Percentiles rank a stretch among this genome's conserved stretches.
These are phyloP conservation scores for Parasitella parasitica DNA, from an alignment of 371 early-diverging fungal genomes.

Conservation along the genomic window DNA sequence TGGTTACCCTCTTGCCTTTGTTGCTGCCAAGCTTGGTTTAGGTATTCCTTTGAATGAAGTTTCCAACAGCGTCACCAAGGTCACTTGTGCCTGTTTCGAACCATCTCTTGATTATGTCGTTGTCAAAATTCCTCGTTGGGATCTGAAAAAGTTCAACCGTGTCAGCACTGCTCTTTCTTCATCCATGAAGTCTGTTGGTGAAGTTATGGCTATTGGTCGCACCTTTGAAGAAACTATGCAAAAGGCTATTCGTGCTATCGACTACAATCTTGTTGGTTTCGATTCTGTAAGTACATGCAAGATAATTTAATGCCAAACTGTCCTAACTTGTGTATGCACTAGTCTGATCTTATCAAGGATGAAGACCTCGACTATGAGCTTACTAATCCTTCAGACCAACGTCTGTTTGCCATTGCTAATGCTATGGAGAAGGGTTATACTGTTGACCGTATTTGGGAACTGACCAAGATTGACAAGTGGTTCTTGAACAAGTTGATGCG, in stretches of 20 bases:
- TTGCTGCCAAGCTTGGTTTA: conserved; percentile 95
- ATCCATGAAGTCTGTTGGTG: conserved; percentile 95
- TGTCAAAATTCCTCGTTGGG: conserved; percentile 97
- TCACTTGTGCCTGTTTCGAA: conserved; percentile 95
- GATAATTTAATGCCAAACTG: background rate
- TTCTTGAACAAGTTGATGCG: conserved; percentile 90
- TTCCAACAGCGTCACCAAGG: conserved; percentile 89
- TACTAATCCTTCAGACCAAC: conserved; percentile 82
- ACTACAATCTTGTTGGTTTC: conserved; percentile 83
- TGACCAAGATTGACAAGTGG: conserved; percentile 94
- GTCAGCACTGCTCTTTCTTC: conserved; percentile 86
- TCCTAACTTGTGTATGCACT: background rate
- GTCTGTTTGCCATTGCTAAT: conserved; percentile 91
- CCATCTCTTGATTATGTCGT: conserved; percentile 93
- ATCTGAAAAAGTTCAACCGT: conserved; percentile 90
- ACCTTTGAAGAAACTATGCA: conserved; percentile 96
- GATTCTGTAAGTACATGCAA: conserved; percentile 42
- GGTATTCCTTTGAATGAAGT: conserved; percentile 90
- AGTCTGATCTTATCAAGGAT: conserved; percentile 12
- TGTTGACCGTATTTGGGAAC: conserved; percentile 82
- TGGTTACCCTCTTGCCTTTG: conserved; percentile 95
- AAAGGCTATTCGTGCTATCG: conserved; percentile 95
- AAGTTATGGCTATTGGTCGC: conserved; percentile 95
- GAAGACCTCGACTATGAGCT: conserved; percentile 78
- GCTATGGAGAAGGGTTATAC: conserved; percentile 83